Evolutionary conservation across 2,329 filamentous ascomycete species (phyloP).

Genomic region (Aureobasidium sp.): DNA sequence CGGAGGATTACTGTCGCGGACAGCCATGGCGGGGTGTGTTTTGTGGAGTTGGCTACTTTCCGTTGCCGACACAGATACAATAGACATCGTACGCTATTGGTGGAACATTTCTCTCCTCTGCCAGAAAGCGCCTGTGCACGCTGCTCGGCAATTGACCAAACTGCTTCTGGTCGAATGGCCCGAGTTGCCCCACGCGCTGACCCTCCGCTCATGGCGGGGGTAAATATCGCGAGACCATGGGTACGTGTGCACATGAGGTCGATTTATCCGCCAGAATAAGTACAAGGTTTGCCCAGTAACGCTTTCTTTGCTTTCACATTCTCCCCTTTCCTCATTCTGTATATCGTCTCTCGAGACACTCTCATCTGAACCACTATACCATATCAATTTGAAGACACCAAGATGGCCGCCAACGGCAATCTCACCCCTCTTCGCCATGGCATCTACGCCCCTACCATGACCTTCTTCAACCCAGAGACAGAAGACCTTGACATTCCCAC

Average conservation of each 20-base stretch:
- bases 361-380: neutral
- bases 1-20: neutral
- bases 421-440: constrained; percentile 62
- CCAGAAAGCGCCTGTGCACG: neutral
- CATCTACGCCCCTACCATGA: constrained; percentile 84
- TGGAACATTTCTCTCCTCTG: neutral
- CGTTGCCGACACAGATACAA: neutral
- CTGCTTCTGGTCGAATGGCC: neutral
- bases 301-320: neutral
- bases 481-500: constrained; percentile 75
- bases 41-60: constrained; percentile 8
- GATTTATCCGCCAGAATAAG: constrained; percentile 10
- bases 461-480: constrained; percentile 75
- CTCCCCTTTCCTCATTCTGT: neutral
- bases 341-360: neutral
- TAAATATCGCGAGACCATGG: neutral
- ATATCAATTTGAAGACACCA: neutral
- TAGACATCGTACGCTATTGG: neutral
- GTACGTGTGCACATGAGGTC: neutral
- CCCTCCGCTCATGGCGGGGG: neutral
- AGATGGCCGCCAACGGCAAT: constrained; percentile 25
- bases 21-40: constrained; percentile 7
- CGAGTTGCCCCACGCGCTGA: neutral
- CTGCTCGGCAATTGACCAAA: neutral
- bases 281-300: constrained; percentile 1